Base-by-base conservation (phyloP, 768 basidiomycete genomes). In the Calocybe cyanea region DNA sequence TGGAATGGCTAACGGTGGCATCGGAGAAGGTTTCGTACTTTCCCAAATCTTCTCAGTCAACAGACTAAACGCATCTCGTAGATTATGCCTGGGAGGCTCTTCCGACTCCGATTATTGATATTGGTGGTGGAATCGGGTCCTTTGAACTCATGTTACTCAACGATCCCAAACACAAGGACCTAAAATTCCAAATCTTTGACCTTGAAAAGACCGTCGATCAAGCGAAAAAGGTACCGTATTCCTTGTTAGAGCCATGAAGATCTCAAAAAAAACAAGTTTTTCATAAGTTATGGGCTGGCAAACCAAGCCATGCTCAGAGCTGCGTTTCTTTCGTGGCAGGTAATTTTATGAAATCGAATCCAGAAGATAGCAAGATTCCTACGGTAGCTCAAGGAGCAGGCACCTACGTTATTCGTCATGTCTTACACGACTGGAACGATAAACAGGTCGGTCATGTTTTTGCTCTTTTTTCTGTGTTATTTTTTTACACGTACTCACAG, bases 371-470 rank as follows among this genome's bases (percentile, higher is more conserved):
- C 23, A 43, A 43, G 19, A 42, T 48, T 24, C 46, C 46, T 25
- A 46, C 45, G 20, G 36, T 30, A 17, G 37, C 35, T 3, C 11
- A 28, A 8, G 46, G 46, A 17, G 38, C 37, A 11, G 40, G 40
- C 8, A 42, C 46, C n/a, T 48, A 48, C 33, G 32, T 48, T 14
- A 48, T 48, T 18, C n/a, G 46, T 17, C 46, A 48, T 30, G 46
- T 48, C 33, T 34, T 48, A 28, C 46, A 48, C 32, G 41, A 48
- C 19, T 48, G 46, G 46, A 33, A 41, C 21, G 46, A 48, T 32
- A 20, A 32, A 11, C 46, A 48, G 41, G 45, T 32, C n/a, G 8
- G 31, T n/a, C 31, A 32, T 32, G n/a, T n/a, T 8, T 32, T 32
- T 32, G n/a, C 31, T 8, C 8, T 8, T n/a, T 8, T 32, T 32